These are phyloP conservation scores for Talaromyces wortmannii DNA, from an alignment of 495 filamentous ascomycete species.

Conservation along the genomic window DNA sequence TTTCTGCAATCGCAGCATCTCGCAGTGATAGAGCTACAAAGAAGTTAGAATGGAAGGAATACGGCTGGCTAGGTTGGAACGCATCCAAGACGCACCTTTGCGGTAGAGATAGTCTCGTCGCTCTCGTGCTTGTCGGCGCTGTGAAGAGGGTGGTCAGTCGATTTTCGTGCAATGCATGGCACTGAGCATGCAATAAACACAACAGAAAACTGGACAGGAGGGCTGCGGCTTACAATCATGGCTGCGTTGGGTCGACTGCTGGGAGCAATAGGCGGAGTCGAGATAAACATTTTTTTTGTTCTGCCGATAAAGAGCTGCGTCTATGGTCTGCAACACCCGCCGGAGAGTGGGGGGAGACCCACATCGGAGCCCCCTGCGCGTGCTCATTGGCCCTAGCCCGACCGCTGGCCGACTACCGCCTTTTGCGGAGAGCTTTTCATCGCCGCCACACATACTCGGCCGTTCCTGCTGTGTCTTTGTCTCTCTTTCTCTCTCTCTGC, in stretches of 20 bases:
- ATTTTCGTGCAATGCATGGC: too few species aligned
- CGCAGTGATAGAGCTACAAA: conserved; percentile 60
- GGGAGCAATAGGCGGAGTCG: conserved; percentile 13
- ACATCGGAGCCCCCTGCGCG: conserved; percentile 11
- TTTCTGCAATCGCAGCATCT: conserved; percentile 88
- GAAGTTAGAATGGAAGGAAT: conserved; percentile 18
- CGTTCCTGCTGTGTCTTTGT: not conserved
- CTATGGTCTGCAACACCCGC: conserved; percentile 17
- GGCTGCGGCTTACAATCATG: conserved; percentile 34
- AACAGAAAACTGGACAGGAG: not conserved
- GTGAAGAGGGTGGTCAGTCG: not conserved
- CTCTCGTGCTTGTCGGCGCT: conserved; percentile 71
- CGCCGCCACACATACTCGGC: conserved; percentile 4
- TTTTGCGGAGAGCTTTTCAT: conserved; percentile 23
- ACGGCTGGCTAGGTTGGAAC: not conserved
- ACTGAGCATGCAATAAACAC: too few species aligned
- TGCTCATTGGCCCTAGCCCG: not conserved
- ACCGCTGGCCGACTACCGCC: conserved; percentile 10
- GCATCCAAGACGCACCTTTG: conserved; percentile 15
- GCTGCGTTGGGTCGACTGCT: conserved; percentile 6
- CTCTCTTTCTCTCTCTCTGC: too few species aligned
- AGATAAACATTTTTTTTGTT: conserved; percentile 34
- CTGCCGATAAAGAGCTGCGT: conserved; percentile 19
- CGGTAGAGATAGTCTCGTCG: conserved; percentile 95
- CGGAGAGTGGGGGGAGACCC: conserved; percentile 25